Evolutionary conservation across 805 yeast species (phyloP).

Genomic region (Saccharomycopsis malanga): DNA sequence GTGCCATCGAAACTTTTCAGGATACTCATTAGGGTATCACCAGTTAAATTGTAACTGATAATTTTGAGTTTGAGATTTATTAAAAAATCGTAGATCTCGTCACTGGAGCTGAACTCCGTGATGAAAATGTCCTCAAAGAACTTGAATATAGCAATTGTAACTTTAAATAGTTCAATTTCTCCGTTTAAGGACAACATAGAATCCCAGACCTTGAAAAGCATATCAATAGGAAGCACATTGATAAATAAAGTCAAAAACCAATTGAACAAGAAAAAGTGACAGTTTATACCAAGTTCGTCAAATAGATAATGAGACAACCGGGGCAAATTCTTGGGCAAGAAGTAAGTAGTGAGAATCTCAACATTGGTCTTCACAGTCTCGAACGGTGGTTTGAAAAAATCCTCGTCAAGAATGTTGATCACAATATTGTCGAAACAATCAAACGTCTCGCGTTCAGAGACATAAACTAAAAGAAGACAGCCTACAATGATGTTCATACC

Average conservation of each 20-base stretch:
- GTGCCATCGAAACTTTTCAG: neutral
- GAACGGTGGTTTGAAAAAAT: constrained; percentile 34
- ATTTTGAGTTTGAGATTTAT: constrained; percentile 27
- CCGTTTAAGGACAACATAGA: constrained; percentile 36
- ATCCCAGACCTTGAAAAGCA: constrained; percentile 48
- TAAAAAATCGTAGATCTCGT: constrained; percentile 32
- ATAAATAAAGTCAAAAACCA: constrained; percentile 54
- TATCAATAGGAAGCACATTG: constrained; percentile 43
- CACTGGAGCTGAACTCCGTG: constrained; percentile 25
- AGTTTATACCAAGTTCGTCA: constrained; percentile 32
- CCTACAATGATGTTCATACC: constrained; percentile 59
- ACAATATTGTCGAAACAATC: constrained; percentile 45
- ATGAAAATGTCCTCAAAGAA: constrained; percentile 31
- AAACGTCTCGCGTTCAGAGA: constrained; percentile 45
- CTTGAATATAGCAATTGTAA: constrained; percentile 33
- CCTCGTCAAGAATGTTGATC: constrained; percentile 42
- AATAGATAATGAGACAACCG: constrained; percentile 34
- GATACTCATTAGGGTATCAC: constrained; percentile 23
- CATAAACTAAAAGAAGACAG: constrained; percentile 37
- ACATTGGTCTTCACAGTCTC: constrained; percentile 36
- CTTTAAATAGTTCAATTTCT: constrained; percentile 31
- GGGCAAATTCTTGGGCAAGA: constrained; percentile 35
- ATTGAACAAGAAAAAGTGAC: constrained; percentile 44
- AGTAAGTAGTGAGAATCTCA: constrained; percentile 28
- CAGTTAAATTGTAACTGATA: constrained; percentile 25